phyloP scores from a whole-genome alignment of 2,329 filamentous ascomycete genomes.

The Trichoderma citrinoviride region DNA sequence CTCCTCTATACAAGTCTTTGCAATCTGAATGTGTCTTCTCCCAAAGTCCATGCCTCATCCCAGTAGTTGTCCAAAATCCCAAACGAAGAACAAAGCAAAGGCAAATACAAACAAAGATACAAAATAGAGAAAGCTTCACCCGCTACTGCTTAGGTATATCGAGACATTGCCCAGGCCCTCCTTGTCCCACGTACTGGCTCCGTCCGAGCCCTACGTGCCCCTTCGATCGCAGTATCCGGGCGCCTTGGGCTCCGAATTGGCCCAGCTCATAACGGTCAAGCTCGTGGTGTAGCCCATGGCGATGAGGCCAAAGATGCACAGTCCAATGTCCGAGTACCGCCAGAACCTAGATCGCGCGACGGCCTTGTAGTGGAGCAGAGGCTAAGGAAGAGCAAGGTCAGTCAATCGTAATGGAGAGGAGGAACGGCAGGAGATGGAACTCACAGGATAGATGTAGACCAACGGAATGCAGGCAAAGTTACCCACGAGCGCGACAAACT shows the following conservation, averaged over 20 bases:
- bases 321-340: constrained; percentile 66
- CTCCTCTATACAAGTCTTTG: constrained; percentile 21
- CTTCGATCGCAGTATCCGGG: constrained; percentile 56
- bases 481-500: constrained; percentile 93
- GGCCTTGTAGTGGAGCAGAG: constrained; percentile 81
- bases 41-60: not conserved
- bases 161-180: too few species aligned
- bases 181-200: not conserved
- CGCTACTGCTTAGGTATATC: not conserved
- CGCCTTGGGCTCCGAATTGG: constrained; percentile 50
- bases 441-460: constrained; percentile 95
- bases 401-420: constrained; percentile 10
- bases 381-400: constrained; percentile 53
- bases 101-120: not conserved
- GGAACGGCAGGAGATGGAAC: constrained; percentile 39
- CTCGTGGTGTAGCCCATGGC: constrained; percentile 92
- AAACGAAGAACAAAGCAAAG: not conserved
- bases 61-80: not conserved
- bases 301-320: constrained; percentile 78
- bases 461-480: constrained; percentile 97
- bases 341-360: constrained; percentile 69
- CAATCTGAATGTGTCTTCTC: constrained; percentile 6
- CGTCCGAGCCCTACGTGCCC: constrained; percentile 1
- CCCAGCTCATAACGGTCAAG: constrained; percentile 86
- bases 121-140: not conserved